A percentile compares a stretch with the other conserved stretches of the same genome.
Conservation (phyloP, 805 yeast species). For the Candida ovalis region DNA sequence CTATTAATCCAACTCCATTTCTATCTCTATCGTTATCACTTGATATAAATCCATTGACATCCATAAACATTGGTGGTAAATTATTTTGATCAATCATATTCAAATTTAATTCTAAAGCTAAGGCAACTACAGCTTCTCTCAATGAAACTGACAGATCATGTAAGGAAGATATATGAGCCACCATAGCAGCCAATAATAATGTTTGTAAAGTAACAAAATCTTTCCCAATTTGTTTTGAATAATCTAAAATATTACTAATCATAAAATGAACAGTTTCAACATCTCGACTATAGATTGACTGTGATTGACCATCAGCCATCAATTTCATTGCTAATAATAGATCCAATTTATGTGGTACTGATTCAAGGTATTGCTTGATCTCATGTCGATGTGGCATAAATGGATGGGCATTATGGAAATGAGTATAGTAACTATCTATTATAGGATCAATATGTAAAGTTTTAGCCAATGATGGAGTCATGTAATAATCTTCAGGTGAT, state of each 20-base stretch:
- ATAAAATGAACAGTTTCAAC: slow-evolving; percentile 38
- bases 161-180: slow-evolving; percentile 48
- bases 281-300: slow-evolving; percentile 34
- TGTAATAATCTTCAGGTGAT: slow-evolving; percentile 24
- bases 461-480: slow-evolving; percentile 27
- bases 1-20: not conserved
- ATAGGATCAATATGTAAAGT: slow-evolving; percentile 26
- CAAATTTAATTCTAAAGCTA: slow-evolving; percentile 36
- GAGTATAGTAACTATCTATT: slow-evolving; percentile 31
- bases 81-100: slow-evolving; percentile 35
- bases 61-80: slow-evolving; percentile 27
- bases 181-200: slow-evolving; percentile 37
- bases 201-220: slow-evolving; percentile 45
- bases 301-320: slow-evolving; percentile 45
- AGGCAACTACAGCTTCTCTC: slow-evolving; percentile 39
- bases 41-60: slow-evolving; percentile 31
- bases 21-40: slow-evolving; percentile 10
- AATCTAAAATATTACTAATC: slow-evolving; percentile 31
- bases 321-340: slow-evolving; percentile 45
- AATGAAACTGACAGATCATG: slow-evolving; percentile 42
- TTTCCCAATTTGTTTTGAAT: slow-evolving; percentile 31
- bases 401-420: slow-evolving; percentile 44
- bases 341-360: slow-evolving; percentile 37
- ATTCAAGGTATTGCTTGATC: slow-evolving; percentile 31
- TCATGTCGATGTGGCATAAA: slow-evolving; percentile 40